phyloP scores from a whole-genome alignment of 2,329 filamentous ascomycete genomes.

The Cladosporium sp. region DNA sequence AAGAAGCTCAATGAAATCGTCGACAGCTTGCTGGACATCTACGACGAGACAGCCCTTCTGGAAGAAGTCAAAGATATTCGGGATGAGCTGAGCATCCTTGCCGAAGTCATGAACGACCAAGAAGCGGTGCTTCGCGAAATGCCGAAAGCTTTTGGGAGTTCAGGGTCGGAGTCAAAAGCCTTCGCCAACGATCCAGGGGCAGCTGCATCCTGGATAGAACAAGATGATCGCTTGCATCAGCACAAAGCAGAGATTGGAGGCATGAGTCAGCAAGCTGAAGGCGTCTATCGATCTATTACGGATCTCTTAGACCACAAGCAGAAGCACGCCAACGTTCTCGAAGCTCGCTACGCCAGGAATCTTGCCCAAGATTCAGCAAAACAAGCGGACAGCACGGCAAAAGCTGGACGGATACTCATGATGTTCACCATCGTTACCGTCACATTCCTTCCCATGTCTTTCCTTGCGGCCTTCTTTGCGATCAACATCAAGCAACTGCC shows the following conservation, averaged over 20 bases:
- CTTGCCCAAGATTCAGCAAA: background rate
- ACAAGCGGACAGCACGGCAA: slow-evolving; percentile 53
- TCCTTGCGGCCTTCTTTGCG: slow-evolving; percentile 54
- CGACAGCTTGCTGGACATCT: slow-evolving; percentile 57
- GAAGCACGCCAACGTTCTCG: slow-evolving; percentile 64
- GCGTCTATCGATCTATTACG: slow-evolving; percentile 57
- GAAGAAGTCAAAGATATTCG: slow-evolving; percentile 64
- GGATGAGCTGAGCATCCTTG: slow-evolving; percentile 63
- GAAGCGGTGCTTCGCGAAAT: slow-evolving; percentile 46
- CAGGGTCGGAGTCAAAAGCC: slow-evolving; percentile 32
- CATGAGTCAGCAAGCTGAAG: slow-evolving; percentile 60
- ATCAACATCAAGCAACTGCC: slow-evolving; percentile 52
- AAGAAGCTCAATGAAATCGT: slow-evolving; percentile 34
- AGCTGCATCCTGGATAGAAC: background rate
- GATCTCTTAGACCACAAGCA: slow-evolving; percentile 65
- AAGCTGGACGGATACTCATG: slow-evolving; percentile 55
- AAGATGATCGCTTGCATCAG: slow-evolving; percentile 12
- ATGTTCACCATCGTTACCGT: slow-evolving; percentile 59
- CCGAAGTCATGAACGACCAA: slow-evolving; percentile 50
- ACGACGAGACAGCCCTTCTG: slow-evolving; percentile 56
- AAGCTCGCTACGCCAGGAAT: slow-evolving; percentile 58
- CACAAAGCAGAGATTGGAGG: slow-evolving; percentile 50
- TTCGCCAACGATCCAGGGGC: background rate
- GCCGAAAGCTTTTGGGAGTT: slow-evolving; percentile 36
- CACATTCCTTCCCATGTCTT: slow-evolving; percentile 53